phyloP scores from a whole-genome alignment of 2,329 filamentous ascomycete species.

The Beauveria sp. region DNA sequence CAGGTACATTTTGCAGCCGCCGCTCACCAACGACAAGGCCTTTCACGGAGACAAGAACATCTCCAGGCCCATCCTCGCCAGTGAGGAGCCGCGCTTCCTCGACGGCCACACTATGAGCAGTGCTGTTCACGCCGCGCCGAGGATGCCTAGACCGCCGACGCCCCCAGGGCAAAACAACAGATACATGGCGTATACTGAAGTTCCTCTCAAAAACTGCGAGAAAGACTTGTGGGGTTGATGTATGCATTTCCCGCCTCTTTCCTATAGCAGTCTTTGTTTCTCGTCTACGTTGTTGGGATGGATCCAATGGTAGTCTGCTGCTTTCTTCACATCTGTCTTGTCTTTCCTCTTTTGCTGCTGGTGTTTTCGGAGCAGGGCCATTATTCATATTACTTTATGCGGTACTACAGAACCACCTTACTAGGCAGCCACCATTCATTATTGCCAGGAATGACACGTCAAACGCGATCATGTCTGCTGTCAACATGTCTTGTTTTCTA shows the following conservation, averaged over 20 bases:
- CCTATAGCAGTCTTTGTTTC: not conserved
- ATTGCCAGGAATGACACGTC: too few relatives aligned
- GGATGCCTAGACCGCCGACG: not conserved
- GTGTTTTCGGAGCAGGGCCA: not conserved
- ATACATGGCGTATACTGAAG: constrained; percentile 18
- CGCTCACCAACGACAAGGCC: constrained; percentile 19
- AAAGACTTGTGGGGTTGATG: constrained; percentile 26
- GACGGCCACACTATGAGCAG: constrained; percentile 13
- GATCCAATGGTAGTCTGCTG: too few relatives aligned
- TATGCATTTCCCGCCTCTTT: not conserved
- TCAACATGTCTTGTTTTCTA: not conserved
- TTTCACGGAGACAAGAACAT: constrained; percentile 13
- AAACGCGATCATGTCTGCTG: too few relatives aligned
- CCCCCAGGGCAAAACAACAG: constrained; percentile 5
- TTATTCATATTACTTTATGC: not conserved
- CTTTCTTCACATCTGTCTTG: not conserved
- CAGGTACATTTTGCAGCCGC: constrained; percentile 23
- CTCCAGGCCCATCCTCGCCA: not conserved
- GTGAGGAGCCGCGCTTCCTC: constrained; percentile 12
- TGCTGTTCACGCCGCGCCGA: not conserved
- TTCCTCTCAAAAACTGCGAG: constrained; percentile 28
- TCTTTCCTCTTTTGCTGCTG: not conserved
- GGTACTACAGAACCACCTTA: not conserved
- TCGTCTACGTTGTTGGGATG: too few relatives aligned
- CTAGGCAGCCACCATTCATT: too few relatives aligned